phyloP scores from a whole-genome alignment of 345 rosid species.

The Populus alba region DNA sequence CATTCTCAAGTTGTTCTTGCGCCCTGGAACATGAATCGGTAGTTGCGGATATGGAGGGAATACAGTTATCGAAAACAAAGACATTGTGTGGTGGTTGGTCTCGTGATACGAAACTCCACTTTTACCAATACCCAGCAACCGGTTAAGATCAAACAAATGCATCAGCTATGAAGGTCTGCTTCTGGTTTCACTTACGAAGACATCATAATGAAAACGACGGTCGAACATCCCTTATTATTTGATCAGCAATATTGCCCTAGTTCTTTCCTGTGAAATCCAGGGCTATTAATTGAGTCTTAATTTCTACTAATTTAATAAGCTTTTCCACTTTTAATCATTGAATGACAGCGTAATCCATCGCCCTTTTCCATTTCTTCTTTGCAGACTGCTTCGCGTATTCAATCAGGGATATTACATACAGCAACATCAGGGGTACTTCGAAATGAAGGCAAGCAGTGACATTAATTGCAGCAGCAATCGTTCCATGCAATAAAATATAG shows the following conservation, averaged over 20 bases:
- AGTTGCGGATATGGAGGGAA: neutral
- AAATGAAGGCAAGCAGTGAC: slow-evolving; percentile 9
- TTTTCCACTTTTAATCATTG: neutral
- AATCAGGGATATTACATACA: slow-evolving; percentile 27
- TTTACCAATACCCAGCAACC: neutral
- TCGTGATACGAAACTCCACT: neutral
- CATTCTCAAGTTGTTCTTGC: neutral
- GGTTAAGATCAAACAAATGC: neutral
- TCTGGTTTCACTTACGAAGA: neutral
- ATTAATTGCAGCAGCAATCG: slow-evolving; percentile 23
- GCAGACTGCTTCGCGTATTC: slow-evolving; percentile 32
- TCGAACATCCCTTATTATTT: neutral
- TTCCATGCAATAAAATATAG: slow-evolving; percentile 24
- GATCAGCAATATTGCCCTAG: slow-evolving; percentile 3
- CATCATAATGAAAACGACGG: neutral
- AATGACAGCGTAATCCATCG: neutral
- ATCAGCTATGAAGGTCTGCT: neutral
- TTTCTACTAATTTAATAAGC: neutral
- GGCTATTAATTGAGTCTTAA: neutral
- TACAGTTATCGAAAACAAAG: neutral
- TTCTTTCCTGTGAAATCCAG: slow-evolving; percentile 15
- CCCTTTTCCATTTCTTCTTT: no score
- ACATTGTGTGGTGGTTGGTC: neutral
- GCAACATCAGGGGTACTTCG: slow-evolving; percentile 35
- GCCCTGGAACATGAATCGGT: slow-evolving; percentile 1